These are phyloP conservation scores for Parachlorella kessleri DNA, from an alignment of 139 green algal genomes.

Conservation along the genomic window DNA sequence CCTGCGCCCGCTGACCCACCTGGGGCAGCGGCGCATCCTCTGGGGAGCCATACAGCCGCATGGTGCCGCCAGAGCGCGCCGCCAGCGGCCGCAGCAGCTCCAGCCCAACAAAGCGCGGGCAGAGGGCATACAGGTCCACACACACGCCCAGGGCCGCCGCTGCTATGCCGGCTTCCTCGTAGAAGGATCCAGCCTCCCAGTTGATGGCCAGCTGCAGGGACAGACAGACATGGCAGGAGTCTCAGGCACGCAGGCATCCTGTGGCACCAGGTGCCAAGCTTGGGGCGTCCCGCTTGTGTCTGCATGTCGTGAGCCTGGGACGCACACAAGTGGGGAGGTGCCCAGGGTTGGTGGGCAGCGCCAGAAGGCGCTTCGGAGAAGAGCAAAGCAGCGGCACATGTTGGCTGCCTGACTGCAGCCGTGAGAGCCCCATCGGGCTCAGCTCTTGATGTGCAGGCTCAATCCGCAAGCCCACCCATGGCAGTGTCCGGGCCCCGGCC, in stretches of 20 bases:
- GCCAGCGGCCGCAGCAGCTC: slow-evolving; percentile 57
- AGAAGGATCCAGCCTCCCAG: slow-evolving; percentile 54
- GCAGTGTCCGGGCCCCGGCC: no score
- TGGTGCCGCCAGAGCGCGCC: slow-evolving; percentile 64
- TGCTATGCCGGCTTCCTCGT: slow-evolving; percentile 70
- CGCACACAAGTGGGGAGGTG: no score
- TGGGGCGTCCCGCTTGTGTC: background rate
- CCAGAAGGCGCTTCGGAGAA: no score
- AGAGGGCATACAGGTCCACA: slow-evolving; percentile 80
- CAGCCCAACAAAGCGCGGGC: slow-evolving; percentile 46
- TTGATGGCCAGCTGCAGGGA: slow-evolving; percentile 15
- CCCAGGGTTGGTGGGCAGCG: no score
- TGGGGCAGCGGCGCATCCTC: slow-evolving; percentile 63
- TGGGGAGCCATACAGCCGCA: slow-evolving; percentile 74
- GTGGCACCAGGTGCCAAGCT: background rate
- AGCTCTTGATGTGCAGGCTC: no score
- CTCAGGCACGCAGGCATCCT: no score
- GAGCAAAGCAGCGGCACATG: no score
- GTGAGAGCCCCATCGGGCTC: no score
- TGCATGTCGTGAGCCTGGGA: no score
- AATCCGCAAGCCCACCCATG: no score
- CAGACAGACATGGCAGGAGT: background rate
- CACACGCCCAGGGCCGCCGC: slow-evolving; percentile 74
- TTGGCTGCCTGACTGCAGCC: no score
- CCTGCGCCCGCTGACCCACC: no score